A percentile compares a stretch with the other conserved stretches of the same genome.
Evolutionary conservation across 805 yeast genomes (phyloP).

Genomic region (Metschnikowia rubicola): DNA sequence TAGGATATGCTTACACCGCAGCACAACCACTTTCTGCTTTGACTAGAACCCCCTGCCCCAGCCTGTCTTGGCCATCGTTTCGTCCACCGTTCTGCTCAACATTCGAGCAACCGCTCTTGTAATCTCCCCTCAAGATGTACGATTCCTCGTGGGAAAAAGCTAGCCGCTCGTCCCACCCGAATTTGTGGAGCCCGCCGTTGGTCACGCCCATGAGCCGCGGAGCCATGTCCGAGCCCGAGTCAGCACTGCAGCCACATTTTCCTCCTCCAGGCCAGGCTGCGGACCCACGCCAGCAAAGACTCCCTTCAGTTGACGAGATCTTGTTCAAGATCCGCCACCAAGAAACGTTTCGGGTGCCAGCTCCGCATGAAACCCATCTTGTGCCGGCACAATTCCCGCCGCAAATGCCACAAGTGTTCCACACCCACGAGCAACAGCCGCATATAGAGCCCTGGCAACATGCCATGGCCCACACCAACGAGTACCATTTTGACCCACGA

Average conservation of each 20-base stretch:
- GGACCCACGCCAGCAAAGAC: slow-evolving; percentile 4
- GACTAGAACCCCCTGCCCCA: no score
- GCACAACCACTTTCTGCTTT: no score
- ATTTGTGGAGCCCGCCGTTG: slow-evolving; percentile 12
- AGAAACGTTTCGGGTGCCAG: neutral
- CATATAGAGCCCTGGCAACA: neutral
- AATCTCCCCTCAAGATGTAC: slow-evolving; percentile 8
- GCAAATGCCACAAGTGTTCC: neutral
- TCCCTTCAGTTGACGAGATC: slow-evolving; percentile 14
- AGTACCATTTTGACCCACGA: slow-evolving; percentile 3
- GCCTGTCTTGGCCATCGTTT: no score
- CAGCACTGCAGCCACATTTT: neutral
- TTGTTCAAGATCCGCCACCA: slow-evolving; percentile 7
- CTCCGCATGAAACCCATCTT: slow-evolving; percentile 2
- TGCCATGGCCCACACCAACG: neutral
- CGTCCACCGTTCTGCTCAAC: no score
- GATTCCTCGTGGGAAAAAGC: slow-evolving; percentile 10
- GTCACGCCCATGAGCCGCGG: slow-evolving; percentile 5
- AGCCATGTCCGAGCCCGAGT: slow-evolving; percentile 5
- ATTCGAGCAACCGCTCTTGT: no score
- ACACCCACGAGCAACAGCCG: no score
- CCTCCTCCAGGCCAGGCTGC: neutral
- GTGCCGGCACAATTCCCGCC: neutral
- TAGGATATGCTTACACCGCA: no score
- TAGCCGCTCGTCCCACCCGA: slow-evolving; percentile 10